Percentiles rank a stretch among this genome's conserved stretches.
These are phyloP conservation scores for Xylariaceae sp. DNA, from an alignment of 2,329 filamentous ascomycete genomes.

Conservation along the genomic window DNA sequence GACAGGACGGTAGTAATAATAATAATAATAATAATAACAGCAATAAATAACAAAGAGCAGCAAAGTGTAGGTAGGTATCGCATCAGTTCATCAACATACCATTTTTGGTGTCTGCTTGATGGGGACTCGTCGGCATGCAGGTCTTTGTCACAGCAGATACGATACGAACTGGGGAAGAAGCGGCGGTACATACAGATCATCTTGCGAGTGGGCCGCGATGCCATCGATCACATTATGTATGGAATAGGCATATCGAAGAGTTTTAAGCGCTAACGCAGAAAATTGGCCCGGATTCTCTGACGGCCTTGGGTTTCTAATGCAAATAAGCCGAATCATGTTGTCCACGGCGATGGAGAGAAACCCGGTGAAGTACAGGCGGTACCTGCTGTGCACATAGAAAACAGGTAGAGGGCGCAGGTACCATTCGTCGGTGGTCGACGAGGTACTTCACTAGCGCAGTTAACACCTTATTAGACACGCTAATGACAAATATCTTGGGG, in stretches of 20 bases:
- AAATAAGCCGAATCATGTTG: background rate
- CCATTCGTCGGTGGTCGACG: too few relatives aligned
- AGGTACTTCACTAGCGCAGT: background rate
- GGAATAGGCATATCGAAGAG: background rate
- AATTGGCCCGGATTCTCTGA: background rate
- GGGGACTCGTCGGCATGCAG: background rate
- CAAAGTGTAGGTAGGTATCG: background rate
- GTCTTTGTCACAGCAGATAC: background rate
- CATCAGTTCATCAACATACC: background rate
- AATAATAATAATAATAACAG: background rate
- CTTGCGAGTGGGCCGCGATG: background rate
- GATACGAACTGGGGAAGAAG: background rate
- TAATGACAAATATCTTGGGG: constrained; percentile 18
- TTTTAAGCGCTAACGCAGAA: background rate
- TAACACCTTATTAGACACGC: background rate
- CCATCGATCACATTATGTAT: background rate
- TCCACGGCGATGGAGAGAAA: background rate
- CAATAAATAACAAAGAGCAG: background rate
- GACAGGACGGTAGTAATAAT: too few relatives aligned
- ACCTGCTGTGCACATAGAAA: background rate
- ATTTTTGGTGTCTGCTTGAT: background rate
- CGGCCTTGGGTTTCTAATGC: background rate
- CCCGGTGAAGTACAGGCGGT: background rate
- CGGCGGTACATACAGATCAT: background rate
- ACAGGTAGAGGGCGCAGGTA: background rate